Evolutionary conservation across 768 basidiomycete genomes (phyloP).

Genomic region (Pleurotus giganteus): DNA sequence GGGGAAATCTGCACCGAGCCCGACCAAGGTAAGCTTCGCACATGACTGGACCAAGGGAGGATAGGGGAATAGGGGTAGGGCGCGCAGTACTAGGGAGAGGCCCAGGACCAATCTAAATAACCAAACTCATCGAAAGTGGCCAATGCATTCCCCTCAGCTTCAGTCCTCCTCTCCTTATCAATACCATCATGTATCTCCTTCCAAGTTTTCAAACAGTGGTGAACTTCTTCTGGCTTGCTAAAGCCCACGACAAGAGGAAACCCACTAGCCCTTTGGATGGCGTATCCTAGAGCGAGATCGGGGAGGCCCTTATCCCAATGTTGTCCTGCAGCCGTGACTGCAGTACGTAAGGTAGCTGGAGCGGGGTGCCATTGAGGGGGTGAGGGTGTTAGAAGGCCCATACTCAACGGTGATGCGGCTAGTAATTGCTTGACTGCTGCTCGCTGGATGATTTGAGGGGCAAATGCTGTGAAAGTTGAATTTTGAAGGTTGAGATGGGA

Average conservation of each 20-base stretch:
- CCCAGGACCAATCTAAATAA: constrained; percentile 71
- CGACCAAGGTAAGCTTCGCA: too few relatives aligned
- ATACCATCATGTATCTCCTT: constrained; percentile 45
- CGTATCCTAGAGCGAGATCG: constrained; percentile 72
- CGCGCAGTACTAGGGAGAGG: constrained; percentile 43
- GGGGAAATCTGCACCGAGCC: too few relatives aligned
- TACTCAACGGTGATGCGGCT: constrained; percentile 80
- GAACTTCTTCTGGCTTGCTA: constrained; percentile 69
- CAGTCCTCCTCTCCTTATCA: constrained; percentile 31
- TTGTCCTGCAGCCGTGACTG: constrained; percentile 35
- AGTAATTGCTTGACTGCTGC: constrained; percentile 69
- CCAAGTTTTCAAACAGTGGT: constrained; percentile 71
- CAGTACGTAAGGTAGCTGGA: constrained; percentile 43
- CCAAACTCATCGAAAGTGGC: constrained; percentile 47
- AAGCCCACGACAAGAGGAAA: constrained; percentile 74
- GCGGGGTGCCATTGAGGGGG: constrained; percentile 81
- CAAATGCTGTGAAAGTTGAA: constrained; percentile 53
- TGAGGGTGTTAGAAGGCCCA: constrained; percentile 67
- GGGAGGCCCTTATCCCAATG: constrained; percentile 49
- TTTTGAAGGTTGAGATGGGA: constrained; percentile 81
- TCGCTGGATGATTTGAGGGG: constrained; percentile 52
- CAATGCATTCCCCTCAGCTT: constrained; percentile 43
- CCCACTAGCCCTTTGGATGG: constrained; percentile 47
- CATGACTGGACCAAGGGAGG: too few relatives aligned
- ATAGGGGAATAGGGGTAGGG: too few relatives aligned